Conservation (phyloP, 2,329 filamentous ascomycete species). For the Chaetothyriales sp. region DNA sequence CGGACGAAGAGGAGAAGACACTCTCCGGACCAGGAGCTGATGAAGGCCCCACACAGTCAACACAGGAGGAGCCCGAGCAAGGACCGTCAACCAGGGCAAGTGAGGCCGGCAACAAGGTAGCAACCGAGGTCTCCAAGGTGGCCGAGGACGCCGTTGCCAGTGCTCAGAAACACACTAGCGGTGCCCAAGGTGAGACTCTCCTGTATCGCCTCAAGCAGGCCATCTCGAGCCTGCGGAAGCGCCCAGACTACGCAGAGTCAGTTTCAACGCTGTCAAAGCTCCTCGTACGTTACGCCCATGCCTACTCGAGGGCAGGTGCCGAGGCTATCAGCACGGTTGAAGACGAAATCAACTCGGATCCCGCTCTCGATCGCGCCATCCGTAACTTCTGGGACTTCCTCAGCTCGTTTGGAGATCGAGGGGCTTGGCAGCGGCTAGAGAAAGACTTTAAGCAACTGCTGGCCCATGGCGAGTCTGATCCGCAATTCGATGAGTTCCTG, state of each 20-base stretch:
- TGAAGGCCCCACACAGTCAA: constrained; percentile 36
- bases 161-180: constrained; percentile 55
- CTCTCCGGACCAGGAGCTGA: constrained; percentile 32
- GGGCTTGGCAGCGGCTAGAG: constrained; percentile 64
- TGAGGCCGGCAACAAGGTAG: constrained; percentile 34
- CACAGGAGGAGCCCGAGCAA: constrained; percentile 47
- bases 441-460: constrained; percentile 53
- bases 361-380: constrained; percentile 58
- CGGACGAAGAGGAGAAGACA: constrained; percentile 42
- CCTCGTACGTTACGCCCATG: constrained; percentile 59
- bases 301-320: constrained; percentile 59
- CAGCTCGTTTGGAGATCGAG: constrained; percentile 58
- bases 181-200: constrained; percentile 58
- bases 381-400: constrained; percentile 69
- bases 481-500: constrained; percentile 67
- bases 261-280: constrained; percentile 64
- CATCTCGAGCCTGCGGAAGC: constrained; percentile 56
- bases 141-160: constrained; percentile 50
- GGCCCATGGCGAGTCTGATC: constrained; percentile 59
- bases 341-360: constrained; percentile 58
- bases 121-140: constrained; percentile 24
- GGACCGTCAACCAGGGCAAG: constrained; percentile 19
- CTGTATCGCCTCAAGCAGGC: constrained; percentile 61
- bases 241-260: constrained; percentile 70
- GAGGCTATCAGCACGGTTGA: constrained; percentile 52